Evolutionary conservation across 805 yeast genomes (phyloP).

Genomic region (Metschnikowia picachoensis): DNA sequence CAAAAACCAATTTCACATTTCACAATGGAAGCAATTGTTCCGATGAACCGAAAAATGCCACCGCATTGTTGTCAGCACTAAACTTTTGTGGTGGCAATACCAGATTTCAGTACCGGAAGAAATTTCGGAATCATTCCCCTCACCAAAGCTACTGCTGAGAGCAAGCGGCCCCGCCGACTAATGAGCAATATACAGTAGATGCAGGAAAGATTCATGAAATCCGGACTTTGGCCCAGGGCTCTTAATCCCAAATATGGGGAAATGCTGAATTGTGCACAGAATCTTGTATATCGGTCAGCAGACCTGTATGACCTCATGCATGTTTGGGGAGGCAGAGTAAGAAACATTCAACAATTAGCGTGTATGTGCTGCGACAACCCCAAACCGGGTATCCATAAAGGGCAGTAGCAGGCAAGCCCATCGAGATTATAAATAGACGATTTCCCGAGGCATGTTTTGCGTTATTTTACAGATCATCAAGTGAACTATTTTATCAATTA

Average conservation of each 20-base stretch:
- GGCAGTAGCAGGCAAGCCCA: background rate
- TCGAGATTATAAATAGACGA: background rate
- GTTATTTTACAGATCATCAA: background rate
- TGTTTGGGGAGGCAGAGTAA: background rate
- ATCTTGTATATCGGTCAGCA: background rate
- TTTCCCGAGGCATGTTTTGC: background rate
- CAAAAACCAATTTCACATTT: too few relatives aligned
- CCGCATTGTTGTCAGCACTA: too few relatives aligned
- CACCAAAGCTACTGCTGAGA: background rate
- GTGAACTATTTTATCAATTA: background rate
- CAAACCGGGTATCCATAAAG: background rate
- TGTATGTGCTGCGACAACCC: background rate
- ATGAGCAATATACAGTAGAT: background rate
- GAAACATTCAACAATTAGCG: background rate
- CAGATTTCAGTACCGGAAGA: background rate
- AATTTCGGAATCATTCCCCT: constrained; percentile 2
- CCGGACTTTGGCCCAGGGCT: background rate
- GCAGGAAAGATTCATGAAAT: background rate
- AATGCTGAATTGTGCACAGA: background rate
- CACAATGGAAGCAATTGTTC: too few relatives aligned
- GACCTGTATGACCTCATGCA: background rate
- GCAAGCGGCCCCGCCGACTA: background rate
- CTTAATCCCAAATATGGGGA: background rate
- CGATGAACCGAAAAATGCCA: too few relatives aligned
- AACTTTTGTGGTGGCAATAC: background rate